Evolutionary conservation across 2,329 filamentous ascomycete genomes (phyloP), one percentile per base, ranked within the genome.

Genomic region (Neofusicoccum parvum): DNA sequence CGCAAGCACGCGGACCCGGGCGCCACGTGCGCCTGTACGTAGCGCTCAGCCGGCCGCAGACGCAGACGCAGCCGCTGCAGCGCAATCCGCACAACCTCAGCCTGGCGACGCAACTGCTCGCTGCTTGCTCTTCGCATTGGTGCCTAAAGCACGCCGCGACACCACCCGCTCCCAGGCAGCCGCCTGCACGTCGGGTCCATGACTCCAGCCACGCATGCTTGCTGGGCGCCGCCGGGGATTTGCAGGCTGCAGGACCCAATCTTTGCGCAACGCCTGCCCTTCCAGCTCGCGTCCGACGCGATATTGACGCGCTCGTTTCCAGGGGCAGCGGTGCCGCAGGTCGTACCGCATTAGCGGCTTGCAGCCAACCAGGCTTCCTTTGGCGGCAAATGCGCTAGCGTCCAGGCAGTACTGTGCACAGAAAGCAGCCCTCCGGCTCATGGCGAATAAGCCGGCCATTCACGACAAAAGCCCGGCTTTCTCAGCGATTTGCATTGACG

Each of bases 1-100:
- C 17, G 53, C 20, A 48, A 48, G 56, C 56, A 23, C 43, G 43
- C 56, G 56, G 56, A n/a, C 32, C 7, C 14, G 43, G 23, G 54
- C 32, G 56, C 41, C 56, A 60, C 56, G 56, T 60, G 56, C 56
- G 27, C 27, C n/a, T 5, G 34, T 20, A 45, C 37, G 54, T 59
- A 45, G 45, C 45, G 12, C 43, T 34, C 53, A 15, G 27, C 27
- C 36, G 15, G 49, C 15, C 32, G 7, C 20, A 12, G 17, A 17
- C 7, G 3, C 5, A 49, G n/a, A 11, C 23, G 23, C 23, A 23
- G 23, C 23, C 23, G 23, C 23, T 20, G 10, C n/a, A 11, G 11
- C 17, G 45, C 17, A 48, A 37, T 27, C 46, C 11, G 4, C 46
- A 49, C 43, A 12, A 39, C 37, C 14, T 39, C 48, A 11, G 7